phyloP scores from a whole-genome alignment of 163 green algal species.

The Scenedesmus sp. region DNA sequence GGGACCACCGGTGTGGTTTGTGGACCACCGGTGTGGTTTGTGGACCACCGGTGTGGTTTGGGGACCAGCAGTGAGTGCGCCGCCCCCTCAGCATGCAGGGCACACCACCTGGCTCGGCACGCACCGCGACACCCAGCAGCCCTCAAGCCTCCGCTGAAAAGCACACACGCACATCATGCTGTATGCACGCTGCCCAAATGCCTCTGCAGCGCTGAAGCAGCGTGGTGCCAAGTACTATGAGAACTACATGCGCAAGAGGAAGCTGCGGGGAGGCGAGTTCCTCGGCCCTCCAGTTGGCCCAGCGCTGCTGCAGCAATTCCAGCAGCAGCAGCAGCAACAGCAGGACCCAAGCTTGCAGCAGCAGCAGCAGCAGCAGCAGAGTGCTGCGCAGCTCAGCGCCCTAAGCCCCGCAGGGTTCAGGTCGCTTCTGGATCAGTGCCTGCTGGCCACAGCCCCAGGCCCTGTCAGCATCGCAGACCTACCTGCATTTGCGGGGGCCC shows the following conservation, averaged over 20 bases:
- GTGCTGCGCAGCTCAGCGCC: too few species aligned
- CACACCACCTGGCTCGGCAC: background rate
- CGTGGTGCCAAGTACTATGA: constrained; percentile 28
- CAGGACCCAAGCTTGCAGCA: background rate
- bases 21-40: too few species aligned
- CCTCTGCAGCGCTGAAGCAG: background rate
- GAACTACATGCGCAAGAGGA: constrained; percentile 49
- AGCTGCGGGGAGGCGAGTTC: constrained; percentile 26
- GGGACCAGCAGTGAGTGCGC: too few species aligned
- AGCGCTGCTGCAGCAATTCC: background rate
- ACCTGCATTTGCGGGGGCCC: background rate
- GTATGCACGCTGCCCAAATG: too few species aligned
- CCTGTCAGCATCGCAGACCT: background rate
- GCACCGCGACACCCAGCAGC: background rate
- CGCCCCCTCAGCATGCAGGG: too few species aligned
- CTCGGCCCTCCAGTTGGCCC: background rate
- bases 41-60: too few species aligned
- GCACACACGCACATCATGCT: background rate
- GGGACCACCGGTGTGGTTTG: too few species aligned
- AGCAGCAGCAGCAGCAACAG: constrained; percentile 32
- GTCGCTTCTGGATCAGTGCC: too few species aligned
- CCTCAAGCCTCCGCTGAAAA: too few species aligned
- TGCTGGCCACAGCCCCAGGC: too few species aligned
- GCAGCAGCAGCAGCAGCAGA: background rate
- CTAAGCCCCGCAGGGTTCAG: too few species aligned